A percentile compares a stretch with the other conserved stretches of the same genome.
Evolutionary conservation across 768 basidiomycete species (phyloP).

Genomic region (Chalciporus chontae): DNA sequence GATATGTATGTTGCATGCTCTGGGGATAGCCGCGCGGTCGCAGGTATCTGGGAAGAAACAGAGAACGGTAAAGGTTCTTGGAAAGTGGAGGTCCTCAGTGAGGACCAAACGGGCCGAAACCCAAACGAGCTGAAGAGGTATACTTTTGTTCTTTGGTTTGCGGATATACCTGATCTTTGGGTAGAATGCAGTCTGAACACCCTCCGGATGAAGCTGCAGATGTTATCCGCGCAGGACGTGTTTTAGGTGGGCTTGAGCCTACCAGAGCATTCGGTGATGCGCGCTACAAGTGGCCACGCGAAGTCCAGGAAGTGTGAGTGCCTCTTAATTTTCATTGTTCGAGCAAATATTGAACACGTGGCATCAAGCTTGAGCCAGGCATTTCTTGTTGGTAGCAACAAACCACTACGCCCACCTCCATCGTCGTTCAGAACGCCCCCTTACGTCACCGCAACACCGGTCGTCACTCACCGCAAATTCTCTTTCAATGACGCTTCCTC

Average conservation of each 20-base stretch:
- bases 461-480: constrained; percentile 74
- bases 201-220: constrained; percentile 67
- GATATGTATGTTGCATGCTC: constrained; percentile 89
- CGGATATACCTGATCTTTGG: not conserved
- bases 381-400: constrained; percentile 62
- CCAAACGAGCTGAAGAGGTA: constrained; percentile 81
- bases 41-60: constrained; percentile 82
- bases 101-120: constrained; percentile 96
- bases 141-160: constrained; percentile 9
- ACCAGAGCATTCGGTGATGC: constrained; percentile 86
- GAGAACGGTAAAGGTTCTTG: constrained; percentile 68
- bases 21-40: constrained; percentile 94
- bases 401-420: constrained; percentile 57
- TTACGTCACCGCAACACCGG: constrained; percentile 85
- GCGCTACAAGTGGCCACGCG: constrained; percentile 81
- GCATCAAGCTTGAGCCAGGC: constrained; percentile 52
- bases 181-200: constrained; percentile 78
- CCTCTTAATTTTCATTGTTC: not conserved
- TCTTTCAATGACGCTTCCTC: constrained; percentile 39
- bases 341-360: not conserved
- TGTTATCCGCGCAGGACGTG: constrained; percentile 76
- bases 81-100: constrained; percentile 90
- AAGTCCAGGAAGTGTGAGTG: constrained; percentile 67
- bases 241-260: constrained; percentile 87
- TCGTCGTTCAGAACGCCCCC: constrained; percentile 78